A percentile compares a stretch with the other conserved stretches of the same genome.
phyloP scores from a whole-genome alignment of 371 early-diverging fungal genomes.

The Saksenaea vasiformis region DNA sequence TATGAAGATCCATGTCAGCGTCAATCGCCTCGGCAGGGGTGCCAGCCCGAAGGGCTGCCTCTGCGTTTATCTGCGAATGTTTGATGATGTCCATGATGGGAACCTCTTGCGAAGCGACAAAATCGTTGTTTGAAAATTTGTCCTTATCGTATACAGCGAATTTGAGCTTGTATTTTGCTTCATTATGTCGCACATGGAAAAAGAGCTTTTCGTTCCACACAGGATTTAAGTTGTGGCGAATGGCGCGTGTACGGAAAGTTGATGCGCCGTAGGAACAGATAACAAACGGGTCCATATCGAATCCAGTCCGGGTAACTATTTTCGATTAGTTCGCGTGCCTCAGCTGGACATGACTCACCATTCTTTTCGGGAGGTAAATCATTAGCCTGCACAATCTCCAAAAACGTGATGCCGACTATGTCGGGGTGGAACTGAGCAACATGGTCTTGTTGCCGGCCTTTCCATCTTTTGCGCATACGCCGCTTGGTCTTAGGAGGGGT shows the following conservation, averaged over 20 bases:
- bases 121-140: slow-evolving; percentile 71
- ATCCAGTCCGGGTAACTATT: slow-evolving; percentile 59
- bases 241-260: slow-evolving; percentile 70
- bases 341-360: slow-evolving; percentile 15
- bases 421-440: slow-evolving; percentile 35
- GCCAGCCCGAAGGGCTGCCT: slow-evolving; percentile 3
- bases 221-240: slow-evolving; percentile 68
- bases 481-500: neutral
- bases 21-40: slow-evolving; percentile 37
- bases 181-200: slow-evolving; percentile 64
- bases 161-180: slow-evolving; percentile 62
- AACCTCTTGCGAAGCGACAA: slow-evolving; percentile 62
- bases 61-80: slow-evolving; percentile 12
- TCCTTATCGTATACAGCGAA: slow-evolving; percentile 81
- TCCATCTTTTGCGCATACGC: slow-evolving; percentile 7
- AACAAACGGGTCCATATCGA: slow-evolving; percentile 89
- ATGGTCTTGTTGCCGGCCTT: slow-evolving; percentile 13
- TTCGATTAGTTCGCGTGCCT: neutral
- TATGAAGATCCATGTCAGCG: slow-evolving; percentile 45
- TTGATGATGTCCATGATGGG: slow-evolving; percentile 41
- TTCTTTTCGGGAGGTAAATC: slow-evolving; percentile 65
- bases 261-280: slow-evolving; percentile 70
- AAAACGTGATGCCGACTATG: slow-evolving; percentile 60
- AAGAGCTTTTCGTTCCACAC: slow-evolving; percentile 72
- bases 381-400: slow-evolving; percentile 64